Evolutionary conservation across 768 basidiomycete species (phyloP).

Genomic region (Grammothele lineata): DNA sequence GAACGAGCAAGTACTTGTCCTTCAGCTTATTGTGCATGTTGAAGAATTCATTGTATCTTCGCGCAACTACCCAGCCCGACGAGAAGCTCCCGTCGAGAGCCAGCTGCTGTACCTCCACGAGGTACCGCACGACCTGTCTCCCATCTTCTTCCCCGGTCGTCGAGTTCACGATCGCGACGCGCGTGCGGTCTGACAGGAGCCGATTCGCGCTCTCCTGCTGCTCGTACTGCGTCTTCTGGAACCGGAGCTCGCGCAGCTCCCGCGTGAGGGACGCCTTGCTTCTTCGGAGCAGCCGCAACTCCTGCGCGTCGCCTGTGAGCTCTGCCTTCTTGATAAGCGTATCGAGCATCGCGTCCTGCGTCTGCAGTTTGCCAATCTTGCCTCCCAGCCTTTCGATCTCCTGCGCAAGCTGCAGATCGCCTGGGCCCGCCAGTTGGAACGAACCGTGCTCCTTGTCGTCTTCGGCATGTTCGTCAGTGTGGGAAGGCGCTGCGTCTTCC

Average conservation of each 20-base stretch:
- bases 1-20: constrained; percentile 66
- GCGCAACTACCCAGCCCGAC: constrained; percentile 89
- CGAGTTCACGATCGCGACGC: constrained; percentile 80
- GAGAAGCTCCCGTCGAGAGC: constrained; percentile 72
- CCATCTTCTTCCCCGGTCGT: constrained; percentile 80
- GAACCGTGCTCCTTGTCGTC: constrained; percentile 44
- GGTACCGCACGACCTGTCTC: constrained; percentile 87
- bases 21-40: constrained; percentile 82
- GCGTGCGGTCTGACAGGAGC: constrained; percentile 78
- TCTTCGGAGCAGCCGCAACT: constrained; percentile 75
- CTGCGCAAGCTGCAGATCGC: constrained; percentile 82
- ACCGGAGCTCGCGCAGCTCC: constrained; percentile 78
- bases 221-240: constrained; percentile 91
- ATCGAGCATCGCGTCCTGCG: constrained; percentile 80
- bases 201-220: constrained; percentile 91
- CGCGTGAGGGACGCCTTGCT: constrained; percentile 79
- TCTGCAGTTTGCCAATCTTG: constrained; percentile 71
- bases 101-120: constrained; percentile 88
- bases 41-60: constrained; percentile 94
- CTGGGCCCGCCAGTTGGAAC: constrained; percentile 79
- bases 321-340: constrained; percentile 93
- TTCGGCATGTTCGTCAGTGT: constrained; percentile 38
- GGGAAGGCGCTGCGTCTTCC: constrained; percentile 20
- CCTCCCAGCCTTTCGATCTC: constrained; percentile 79
- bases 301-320: constrained; percentile 83